Evolutionary conservation across 768 basidiomycete species (phyloP).

Genomic region (Serendipita sp.): DNA sequence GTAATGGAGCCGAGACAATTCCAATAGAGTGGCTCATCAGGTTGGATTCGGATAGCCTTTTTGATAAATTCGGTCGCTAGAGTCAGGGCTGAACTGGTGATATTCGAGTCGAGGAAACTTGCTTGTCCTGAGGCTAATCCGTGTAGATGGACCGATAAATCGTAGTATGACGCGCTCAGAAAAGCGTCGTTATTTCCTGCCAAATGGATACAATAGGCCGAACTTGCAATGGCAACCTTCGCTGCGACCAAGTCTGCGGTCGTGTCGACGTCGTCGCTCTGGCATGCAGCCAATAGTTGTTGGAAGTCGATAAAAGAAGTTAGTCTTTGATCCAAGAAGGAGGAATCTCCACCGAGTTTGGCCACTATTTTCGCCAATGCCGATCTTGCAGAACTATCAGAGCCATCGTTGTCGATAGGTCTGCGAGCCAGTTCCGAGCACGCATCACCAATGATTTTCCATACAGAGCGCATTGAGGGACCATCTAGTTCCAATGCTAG

Average conservation of each 20-base stretch:
- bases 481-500: constrained; percentile 34
- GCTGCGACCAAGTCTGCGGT: constrained; percentile 23
- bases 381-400: not conserved
- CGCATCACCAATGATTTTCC: constrained; percentile 38
- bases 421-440: constrained; percentile 5
- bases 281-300: constrained; percentile 11
- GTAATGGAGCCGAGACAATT: constrained; percentile 60
- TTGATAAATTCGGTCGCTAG: constrained; percentile 41
- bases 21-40: constrained; percentile 66
- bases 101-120: constrained; percentile 17
- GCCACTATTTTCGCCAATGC: not conserved
- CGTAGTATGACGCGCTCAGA: constrained; percentile 52
- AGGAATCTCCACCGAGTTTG: constrained; percentile 3
- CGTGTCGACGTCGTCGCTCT: not conserved
- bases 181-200: constrained; percentile 34
- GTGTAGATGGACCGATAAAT: constrained; percentile 51
- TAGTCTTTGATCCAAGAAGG: not conserved
- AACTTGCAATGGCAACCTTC: constrained; percentile 41
- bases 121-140: constrained; percentile 26
- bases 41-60: constrained; percentile 57
- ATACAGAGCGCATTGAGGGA: constrained; percentile 55
- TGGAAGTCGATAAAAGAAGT: constrained; percentile 11
- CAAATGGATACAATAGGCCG: constrained; percentile 45
- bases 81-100: constrained; percentile 23
- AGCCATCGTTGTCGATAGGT: not conserved